phyloP scores from a whole-genome alignment of 257 asterid species.

The Solanum commersonii region DNA sequence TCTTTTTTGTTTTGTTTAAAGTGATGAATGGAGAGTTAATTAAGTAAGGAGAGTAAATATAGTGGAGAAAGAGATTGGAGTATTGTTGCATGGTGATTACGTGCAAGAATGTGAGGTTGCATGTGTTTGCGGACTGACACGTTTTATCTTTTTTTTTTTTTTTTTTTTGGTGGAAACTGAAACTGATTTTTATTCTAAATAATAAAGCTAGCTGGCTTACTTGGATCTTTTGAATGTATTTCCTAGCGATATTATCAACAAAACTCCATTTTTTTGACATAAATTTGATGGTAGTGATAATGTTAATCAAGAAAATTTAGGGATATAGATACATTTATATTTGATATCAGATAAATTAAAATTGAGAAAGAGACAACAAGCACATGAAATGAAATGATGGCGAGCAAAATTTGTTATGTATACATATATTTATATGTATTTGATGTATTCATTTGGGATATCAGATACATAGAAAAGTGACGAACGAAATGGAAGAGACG shows the following conservation, averaged over 20 bases:
- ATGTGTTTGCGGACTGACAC: conserved; percentile 30
- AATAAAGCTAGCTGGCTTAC: background rate
- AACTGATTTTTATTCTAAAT: background rate
- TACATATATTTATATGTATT: too few relatives aligned
- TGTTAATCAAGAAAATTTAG: too few relatives aligned
- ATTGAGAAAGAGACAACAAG: too few relatives aligned
- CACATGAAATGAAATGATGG: too few relatives aligned
- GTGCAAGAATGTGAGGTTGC: conserved; percentile 29
- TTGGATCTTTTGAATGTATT: background rate
- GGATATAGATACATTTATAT: too few relatives aligned
- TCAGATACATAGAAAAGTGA: too few relatives aligned
- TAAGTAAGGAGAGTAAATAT: background rate
- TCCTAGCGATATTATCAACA: background rate
- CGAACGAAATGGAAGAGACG: too few relatives aligned
- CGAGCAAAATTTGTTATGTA: too few relatives aligned
- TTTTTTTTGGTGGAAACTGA: background rate
- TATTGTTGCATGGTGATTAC: conserved; percentile 27
- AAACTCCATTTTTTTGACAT: background rate
- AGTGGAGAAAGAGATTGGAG: conserved; percentile 6
- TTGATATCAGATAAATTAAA: too few relatives aligned
- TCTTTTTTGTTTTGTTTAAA: too few relatives aligned
- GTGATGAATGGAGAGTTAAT: background rate
- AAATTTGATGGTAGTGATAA: background rate
- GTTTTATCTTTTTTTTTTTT: background rate
- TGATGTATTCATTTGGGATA: too few relatives aligned